Evolutionary conservation across 2,329 filamentous ascomycete genomes (phyloP).

Genomic region (Xylariales sp.): DNA sequence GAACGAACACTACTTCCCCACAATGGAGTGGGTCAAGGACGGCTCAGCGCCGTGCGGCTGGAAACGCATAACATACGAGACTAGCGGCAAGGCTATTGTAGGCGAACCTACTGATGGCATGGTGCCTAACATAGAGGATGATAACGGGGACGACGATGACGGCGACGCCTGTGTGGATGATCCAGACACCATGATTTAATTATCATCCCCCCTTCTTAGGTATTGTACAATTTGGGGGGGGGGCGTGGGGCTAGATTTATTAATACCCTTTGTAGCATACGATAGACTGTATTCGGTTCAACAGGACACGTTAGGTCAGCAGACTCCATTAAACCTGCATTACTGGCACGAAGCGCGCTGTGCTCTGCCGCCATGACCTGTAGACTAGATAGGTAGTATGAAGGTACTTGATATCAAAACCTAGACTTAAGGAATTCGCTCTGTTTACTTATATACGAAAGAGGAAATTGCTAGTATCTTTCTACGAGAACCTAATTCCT

Average conservation of each 20-base stretch:
- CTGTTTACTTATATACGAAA: too few species aligned
- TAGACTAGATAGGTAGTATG: too few species aligned
- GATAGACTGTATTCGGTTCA: constrained; percentile 22
- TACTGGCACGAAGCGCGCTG: neutral
- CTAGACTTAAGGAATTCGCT: too few species aligned
- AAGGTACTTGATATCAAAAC: too few species aligned
- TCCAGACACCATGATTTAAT: constrained; percentile 15
- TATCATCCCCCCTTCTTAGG: neutral
- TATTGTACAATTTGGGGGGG: constrained; percentile 15
- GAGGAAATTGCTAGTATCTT: too few species aligned
- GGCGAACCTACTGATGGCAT: constrained; percentile 67
- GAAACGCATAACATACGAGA: constrained; percentile 72
- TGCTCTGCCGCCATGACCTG: neutral
- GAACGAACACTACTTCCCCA: constrained; percentile 94
- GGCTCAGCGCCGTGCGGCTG: constrained; percentile 68
- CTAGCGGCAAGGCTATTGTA: constrained; percentile 59
- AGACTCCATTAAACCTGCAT: constrained; percentile 10
- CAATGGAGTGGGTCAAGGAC: constrained; percentile 77
- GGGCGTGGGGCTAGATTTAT: neutral
- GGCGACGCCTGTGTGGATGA: constrained; percentile 40
- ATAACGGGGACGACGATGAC: constrained; percentile 37
- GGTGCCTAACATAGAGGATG: constrained; percentile 53
- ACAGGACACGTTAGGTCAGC: neutral
- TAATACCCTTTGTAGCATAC: constrained; percentile 35
- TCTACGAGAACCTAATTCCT: too few species aligned